Conservation (phyloP, 768 basidiomycete genomes). For the Amanita jacksonii region DNA sequence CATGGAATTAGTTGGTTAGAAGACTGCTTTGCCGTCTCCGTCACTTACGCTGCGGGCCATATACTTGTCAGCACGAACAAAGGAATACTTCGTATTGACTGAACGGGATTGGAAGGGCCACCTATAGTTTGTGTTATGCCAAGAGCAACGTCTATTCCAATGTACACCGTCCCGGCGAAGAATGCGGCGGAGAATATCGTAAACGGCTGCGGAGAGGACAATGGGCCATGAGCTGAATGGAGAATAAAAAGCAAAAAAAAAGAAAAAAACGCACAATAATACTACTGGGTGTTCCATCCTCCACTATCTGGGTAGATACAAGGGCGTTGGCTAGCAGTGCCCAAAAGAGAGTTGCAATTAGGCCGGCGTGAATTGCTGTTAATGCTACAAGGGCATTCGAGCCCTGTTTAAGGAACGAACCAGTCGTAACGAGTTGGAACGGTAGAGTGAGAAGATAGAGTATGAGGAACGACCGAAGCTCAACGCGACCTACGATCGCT, state of each 20-base stretch:
- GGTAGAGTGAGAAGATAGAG: slow-evolving; percentile 66
- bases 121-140: slow-evolving; percentile 47
- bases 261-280: slow-evolving; percentile 54
- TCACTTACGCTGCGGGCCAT: slow-evolving; percentile 63
- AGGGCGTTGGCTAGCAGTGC: slow-evolving; percentile 64
- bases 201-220: slow-evolving; percentile 65
- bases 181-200: slow-evolving; percentile 44
- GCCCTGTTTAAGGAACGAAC: slow-evolving; percentile 73
- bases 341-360: slow-evolving; percentile 77
- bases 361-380: slow-evolving; percentile 70
- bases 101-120: slow-evolving; percentile 38
- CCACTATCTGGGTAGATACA: slow-evolving; percentile 83
- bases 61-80: slow-evolving; percentile 64
- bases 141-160: slow-evolving; percentile 69
- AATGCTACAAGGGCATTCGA: slow-evolving; percentile 57
- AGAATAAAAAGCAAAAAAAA: too few species aligned
- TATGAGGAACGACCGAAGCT: slow-evolving; percentile 56
- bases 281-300: slow-evolving; percentile 75
- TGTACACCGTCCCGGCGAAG: slow-evolving; percentile 63
- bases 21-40: neutral
- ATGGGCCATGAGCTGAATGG: too few species aligned
- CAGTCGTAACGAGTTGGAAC: slow-evolving; percentile 75
- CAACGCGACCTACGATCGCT: slow-evolving; percentile 48
- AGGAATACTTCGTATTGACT: slow-evolving; percentile 47
- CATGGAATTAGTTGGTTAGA: neutral